Percentiles rank a stretch among this genome's conserved stretches.
phyloP scores from a whole-genome alignment of 495 filamentous ascomycete genomes.

The Podospora pseudocomata region DNA sequence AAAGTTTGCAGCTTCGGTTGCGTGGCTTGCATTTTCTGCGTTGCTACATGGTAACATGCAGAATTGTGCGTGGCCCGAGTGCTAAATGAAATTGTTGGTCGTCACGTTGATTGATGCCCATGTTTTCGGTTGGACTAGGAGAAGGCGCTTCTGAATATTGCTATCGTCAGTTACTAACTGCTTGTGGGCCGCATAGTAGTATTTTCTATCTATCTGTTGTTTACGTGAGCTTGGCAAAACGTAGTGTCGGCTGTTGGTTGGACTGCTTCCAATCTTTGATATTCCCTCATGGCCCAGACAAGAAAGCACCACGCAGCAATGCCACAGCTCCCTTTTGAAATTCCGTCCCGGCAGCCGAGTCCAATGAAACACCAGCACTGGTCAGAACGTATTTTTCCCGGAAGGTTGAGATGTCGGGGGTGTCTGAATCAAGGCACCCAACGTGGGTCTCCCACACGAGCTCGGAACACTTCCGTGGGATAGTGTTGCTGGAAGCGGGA shows the following conservation, averaged over 20 bases:
- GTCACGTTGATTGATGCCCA: not conserved
- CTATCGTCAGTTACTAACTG: not conserved
- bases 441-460: not conserved
- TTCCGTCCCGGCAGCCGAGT: not conserved
- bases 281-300: not conserved
- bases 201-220: not conserved
- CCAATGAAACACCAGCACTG: not conserved
- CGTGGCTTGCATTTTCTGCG: not conserved
- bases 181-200: not conserved
- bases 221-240: not conserved
- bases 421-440: not conserved
- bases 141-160: not conserved
- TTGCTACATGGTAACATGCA: not conserved
- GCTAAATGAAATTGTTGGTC: not conserved
- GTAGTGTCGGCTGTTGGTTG: not conserved
- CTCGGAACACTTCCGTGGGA: conserved; percentile 5
- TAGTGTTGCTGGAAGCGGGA: not conserved
- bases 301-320: not conserved
- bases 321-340: not conserved
- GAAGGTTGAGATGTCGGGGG: not conserved
- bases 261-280: not conserved
- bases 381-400: not conserved
- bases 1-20: conserved; percentile 1
- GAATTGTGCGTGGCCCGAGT: not conserved
- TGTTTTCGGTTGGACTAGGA: not conserved